These are phyloP conservation scores for Penstemon barbatus DNA, from an alignment of 257 asterid genomes.

Conservation along the genomic window DNA sequence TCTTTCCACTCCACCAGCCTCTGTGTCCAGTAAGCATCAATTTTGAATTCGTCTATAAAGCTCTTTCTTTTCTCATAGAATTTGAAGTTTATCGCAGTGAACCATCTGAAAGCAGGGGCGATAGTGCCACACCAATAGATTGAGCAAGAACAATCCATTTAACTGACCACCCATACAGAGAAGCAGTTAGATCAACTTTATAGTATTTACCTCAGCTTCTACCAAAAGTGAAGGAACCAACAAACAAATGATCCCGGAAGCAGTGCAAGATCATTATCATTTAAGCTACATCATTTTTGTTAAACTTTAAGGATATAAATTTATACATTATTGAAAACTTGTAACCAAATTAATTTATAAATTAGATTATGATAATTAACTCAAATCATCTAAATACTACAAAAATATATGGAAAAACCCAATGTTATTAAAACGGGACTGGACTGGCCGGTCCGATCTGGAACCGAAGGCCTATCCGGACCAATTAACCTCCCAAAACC, in stretches of 20 bases:
- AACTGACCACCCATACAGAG: constrained; percentile 43
- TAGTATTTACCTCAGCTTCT: constrained; percentile 24
- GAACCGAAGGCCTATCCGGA: no score
- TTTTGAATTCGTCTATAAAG: constrained; percentile 19
- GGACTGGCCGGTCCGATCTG: no score
- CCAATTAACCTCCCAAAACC: no score
- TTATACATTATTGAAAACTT: no score
- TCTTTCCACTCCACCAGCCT: constrained; percentile 53
- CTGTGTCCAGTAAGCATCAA: constrained; percentile 47
- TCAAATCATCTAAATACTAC: no score
- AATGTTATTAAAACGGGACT: no score
- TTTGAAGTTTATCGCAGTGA: constrained; percentile 20
- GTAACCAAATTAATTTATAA: no score
- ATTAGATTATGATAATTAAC: no score
- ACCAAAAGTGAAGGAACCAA: constrained; percentile 24
- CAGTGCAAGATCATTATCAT: constrained; percentile 22
- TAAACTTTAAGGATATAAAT: no score
- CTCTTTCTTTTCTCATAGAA: constrained; percentile 12
- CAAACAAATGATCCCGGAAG: constrained; percentile 32
- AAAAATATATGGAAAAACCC: no score
- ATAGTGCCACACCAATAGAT: constrained; percentile 37
- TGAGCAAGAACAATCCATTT: constrained; percentile 36
- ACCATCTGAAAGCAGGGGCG: constrained; percentile 43
- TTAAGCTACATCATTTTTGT: no score
- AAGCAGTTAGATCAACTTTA: not conserved